Base-by-base conservation (phyloP, 1,139 yeast genomes). In the Candida labiduridarum region DNA sequence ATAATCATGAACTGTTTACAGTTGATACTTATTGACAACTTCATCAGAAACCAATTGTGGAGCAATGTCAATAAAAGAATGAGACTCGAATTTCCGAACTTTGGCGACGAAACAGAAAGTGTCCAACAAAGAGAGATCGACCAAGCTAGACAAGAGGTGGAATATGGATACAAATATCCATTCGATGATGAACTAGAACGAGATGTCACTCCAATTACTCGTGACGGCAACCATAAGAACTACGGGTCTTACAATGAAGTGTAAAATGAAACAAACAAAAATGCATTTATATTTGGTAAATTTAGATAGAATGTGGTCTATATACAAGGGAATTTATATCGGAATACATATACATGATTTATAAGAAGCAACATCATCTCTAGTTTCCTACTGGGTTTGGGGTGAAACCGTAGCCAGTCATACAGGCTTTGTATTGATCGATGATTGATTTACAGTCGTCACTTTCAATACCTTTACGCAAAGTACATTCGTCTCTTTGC, bases 391-490 rank as follows among this genome's bases (percentile, higher is more conserved):
- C 47, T 69, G 80, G 50, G 41, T 56, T 53, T 36, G 56, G 52
- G 33, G 47, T 50, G 67, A 92, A 94, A 0, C 98, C 98, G 65
- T 71, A 92, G 34, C 96, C 91, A 67, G 85, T 86, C 99, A 94
- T 94, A 71, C 99, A 94, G 38, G 65, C 63, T 69, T 89, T 91
- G 78, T 92, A 94, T 55, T 83, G 76, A 34, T 71, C 69, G 55
- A 94, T 86, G 52, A 89, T 68, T 49, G 80, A 80, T 55, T 85
- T 82, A 71, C 99, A 94, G 63, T 90, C 87, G 36, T 87, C 92
- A 49, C 89, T 78, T 35, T 91, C 97, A 60, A 86, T 87, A 46
- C 96, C 97, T 61, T 89, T 84, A 61, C 82, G 72, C 53, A 94
- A 77, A 52, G 92, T 74, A 66, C 99, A 94, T 63, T 91, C 91